Percentiles rank a stretch among this genome's conserved stretches.
Evolutionary conservation across 257 asterid species (phyloP).

Genomic region (Salvia hispanica): DNA sequence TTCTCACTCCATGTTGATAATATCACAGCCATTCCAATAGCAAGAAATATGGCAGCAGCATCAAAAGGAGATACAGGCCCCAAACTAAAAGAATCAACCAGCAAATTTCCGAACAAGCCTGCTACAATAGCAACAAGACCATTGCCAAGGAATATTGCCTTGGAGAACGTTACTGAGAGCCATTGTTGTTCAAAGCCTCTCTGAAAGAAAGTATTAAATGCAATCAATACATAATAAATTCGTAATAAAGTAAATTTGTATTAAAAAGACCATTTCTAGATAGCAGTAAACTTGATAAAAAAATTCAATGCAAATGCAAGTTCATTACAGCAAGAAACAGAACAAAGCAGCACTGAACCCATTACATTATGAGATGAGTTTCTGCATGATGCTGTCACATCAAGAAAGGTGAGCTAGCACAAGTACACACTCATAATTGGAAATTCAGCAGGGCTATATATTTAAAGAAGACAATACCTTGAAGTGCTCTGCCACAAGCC

Average conservation of each 20-base stretch:
- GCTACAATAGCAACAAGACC: slow-evolving; percentile 92
- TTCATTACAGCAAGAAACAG: slow-evolving; percentile 3
- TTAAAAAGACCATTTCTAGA: background rate
- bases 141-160: slow-evolving; percentile 94
- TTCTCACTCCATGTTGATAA: slow-evolving; percentile 90
- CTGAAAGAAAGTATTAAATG: slow-evolving; percentile 45
- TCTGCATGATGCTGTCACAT: background rate
- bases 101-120: slow-evolving; percentile 85
- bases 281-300: slow-evolving; percentile 13
- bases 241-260: background rate
- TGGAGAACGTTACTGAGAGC: slow-evolving; percentile 93
- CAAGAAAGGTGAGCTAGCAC: background rate
- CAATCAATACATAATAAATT: slow-evolving; percentile 19
- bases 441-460: background rate
- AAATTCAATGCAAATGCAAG: slow-evolving; percentile 11
- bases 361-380: background rate
- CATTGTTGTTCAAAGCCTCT: slow-evolving; percentile 91
- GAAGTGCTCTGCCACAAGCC: slow-evolving; percentile 99
- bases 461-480: slow-evolving; percentile 54
- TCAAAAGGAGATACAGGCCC: slow-evolving; percentile 98
- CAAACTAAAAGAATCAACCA: slow-evolving; percentile 77
- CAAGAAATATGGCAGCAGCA: slow-evolving; percentile 79
- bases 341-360: background rate
- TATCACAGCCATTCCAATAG: slow-evolving; percentile 92
- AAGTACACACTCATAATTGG: background rate